These are phyloP conservation scores for Hansenula sp. DNA, from an alignment of 1,139 yeast genomes.

Conservation along the genomic window DNA sequence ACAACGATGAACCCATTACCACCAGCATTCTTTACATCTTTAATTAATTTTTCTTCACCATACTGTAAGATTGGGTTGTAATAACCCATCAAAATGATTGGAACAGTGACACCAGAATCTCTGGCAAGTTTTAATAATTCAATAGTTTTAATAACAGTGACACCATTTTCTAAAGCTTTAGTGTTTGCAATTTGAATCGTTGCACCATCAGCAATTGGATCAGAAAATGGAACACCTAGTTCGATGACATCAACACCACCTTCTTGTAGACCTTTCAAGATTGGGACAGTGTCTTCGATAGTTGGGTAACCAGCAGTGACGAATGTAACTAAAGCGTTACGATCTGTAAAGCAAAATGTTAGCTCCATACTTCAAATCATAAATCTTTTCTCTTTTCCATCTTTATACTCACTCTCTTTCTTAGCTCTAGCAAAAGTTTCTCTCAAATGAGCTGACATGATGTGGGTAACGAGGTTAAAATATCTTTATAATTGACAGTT, in stretches of 20 bases:
- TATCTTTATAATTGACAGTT: no score
- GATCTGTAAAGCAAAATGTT: slow-evolving; percentile 31
- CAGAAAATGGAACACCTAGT: slow-evolving; percentile 95
- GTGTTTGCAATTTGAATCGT: slow-evolving; percentile 88
- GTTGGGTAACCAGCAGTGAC: slow-evolving; percentile 95
- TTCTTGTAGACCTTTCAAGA: slow-evolving; percentile 81
- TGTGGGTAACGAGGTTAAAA: no score
- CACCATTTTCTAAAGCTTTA: slow-evolving; percentile 75
- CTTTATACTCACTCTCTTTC: slow-evolving; percentile 39
- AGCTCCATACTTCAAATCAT: background rate
- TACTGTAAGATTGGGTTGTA: slow-evolving; percentile 89
- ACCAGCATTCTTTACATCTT: slow-evolving; percentile 80
- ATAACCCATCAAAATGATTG: slow-evolving; percentile 94
- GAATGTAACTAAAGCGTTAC: slow-evolving; percentile 88
- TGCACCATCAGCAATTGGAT: slow-evolving; percentile 98
- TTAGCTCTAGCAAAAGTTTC: slow-evolving; percentile 71
- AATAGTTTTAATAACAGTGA: slow-evolving; percentile 64
- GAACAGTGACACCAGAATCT: slow-evolving; percentile 77
- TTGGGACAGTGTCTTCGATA: slow-evolving; percentile 80
- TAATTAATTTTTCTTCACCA: slow-evolving; percentile 81
- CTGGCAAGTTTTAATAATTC: slow-evolving; percentile 76
- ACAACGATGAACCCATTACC: slow-evolving; percentile 94
- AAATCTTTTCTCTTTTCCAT: background rate
- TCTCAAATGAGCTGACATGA: slow-evolving; percentile 65
- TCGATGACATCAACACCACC: slow-evolving; percentile 97